phyloP scores from a whole-genome alignment of 78 protist species.

The Dictyostelium citrinum region DNA sequence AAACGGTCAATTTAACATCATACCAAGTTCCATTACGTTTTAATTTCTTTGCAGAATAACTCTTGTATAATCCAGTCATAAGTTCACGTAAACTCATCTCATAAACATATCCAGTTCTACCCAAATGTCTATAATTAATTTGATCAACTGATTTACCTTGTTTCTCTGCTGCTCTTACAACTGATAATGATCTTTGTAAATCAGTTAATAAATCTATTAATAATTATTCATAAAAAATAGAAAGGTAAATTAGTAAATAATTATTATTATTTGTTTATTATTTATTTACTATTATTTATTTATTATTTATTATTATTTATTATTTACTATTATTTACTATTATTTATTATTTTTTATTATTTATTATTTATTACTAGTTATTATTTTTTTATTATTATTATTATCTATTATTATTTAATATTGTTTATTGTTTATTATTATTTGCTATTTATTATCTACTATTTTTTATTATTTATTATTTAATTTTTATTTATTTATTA shows the following conservation, averaged over 20 bases:
- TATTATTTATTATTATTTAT: too few relatives aligned
- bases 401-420: too few relatives aligned
- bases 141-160: constrained; percentile 62
- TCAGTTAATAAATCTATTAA: constrained; percentile 31
- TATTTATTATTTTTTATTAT: too few relatives aligned
- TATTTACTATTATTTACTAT: too few relatives aligned
- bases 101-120: constrained; percentile 52
- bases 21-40: constrained; percentile 49
- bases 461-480: too few relatives aligned
- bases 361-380: too few relatives aligned
- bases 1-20: constrained; percentile 47
- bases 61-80: constrained; percentile 48
- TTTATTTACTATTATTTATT: too few relatives aligned
- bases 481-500: too few relatives aligned
- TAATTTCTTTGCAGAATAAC: constrained; percentile 47
- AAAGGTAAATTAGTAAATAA: background rate
- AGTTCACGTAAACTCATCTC: constrained; percentile 67
- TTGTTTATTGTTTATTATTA: too few relatives aligned
- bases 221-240: background rate
- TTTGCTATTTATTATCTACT: too few relatives aligned
- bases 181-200: constrained; percentile 64
- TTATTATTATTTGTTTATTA: too few relatives aligned
- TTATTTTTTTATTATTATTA: too few relatives aligned
- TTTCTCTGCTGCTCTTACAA: constrained; percentile 68
- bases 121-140: constrained; percentile 64